phyloP scores from a whole-genome alignment of 1,139 yeast species.

The Hansenula lynferdii region DNA sequence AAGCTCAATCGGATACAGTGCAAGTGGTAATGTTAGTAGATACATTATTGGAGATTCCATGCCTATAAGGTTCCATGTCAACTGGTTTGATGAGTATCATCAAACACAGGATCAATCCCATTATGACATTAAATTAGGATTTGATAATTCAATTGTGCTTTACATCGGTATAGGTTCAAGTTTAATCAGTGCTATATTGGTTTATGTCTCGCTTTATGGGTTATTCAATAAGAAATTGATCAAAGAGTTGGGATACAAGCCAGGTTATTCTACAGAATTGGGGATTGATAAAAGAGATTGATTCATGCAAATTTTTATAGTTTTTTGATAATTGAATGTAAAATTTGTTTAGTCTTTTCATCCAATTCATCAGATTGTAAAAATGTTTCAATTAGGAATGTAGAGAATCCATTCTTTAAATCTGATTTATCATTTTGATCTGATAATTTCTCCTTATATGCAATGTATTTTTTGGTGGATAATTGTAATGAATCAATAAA shows the following conservation, averaged over 20 bases:
- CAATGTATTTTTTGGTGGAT: conserved; percentile 66
- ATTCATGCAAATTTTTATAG: conserved; percentile 15
- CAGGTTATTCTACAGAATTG: conserved; percentile 18
- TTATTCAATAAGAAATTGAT: conserved; percentile 33
- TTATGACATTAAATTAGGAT: conserved; percentile 1
- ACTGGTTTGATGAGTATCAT: conserved; percentile 41
- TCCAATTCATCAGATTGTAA: conserved; percentile 22
- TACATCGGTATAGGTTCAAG: conserved; percentile 24
- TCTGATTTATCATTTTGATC: conserved; percentile 32
- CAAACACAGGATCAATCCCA: not conserved
- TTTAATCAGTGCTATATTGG: conserved; percentile 37
- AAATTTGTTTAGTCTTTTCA: conserved; percentile 26
- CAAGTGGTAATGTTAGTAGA: conserved; percentile 59
- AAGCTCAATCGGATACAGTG: conserved; percentile 54
- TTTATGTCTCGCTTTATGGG: conserved; percentile 37
- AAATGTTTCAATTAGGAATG: conserved; percentile 33
- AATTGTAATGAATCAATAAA: conserved; percentile 62
- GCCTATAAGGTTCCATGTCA: conserved; percentile 51
- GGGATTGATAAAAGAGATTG: conserved; percentile 19
- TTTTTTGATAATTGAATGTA: conserved; percentile 30
- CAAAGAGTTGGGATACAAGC: conserved; percentile 9
- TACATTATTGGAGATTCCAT: conserved; percentile 62
- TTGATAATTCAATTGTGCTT: not conserved
- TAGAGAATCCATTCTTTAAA: conserved; percentile 42
- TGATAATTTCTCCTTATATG: conserved; percentile 44